These are phyloP conservation scores for Pichia ethanolica DNA, from an alignment of 805 yeast species.

Conservation along the genomic window DNA sequence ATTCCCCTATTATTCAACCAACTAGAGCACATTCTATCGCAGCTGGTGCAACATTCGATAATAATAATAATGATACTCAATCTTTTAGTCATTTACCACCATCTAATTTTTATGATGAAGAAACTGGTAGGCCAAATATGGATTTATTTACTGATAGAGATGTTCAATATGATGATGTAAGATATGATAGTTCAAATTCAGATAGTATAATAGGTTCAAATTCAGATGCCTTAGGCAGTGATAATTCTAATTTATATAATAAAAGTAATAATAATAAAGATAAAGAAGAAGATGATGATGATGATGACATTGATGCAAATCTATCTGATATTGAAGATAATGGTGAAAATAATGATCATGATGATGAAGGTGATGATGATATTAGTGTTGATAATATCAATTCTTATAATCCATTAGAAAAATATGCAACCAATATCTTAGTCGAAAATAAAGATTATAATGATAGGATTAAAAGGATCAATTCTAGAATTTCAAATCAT, in stretches of 20 bases:
- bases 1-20: slow-evolving; percentile 5
- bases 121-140: background rate
- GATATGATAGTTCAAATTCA: background rate
- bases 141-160: slow-evolving; percentile 4
- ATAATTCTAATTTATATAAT: too few species aligned
- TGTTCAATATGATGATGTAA: background rate
- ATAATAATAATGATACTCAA: background rate
- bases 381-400: background rate
- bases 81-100: background rate
- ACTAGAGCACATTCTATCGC: slow-evolving; percentile 9
- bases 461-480: background rate
- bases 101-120: background rate
- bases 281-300: background rate
- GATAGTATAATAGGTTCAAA: background rate
- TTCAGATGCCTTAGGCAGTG: background rate
- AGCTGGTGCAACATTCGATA: slow-evolving; percentile 3
- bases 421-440: too few species aligned
- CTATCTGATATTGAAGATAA: background rate
- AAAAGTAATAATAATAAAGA: background rate
- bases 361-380: background rate
- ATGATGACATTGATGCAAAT: background rate
- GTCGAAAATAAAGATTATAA: too few species aligned
- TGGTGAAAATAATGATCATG: background rate
- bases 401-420: too few species aligned
- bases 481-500: background rate